Evolutionary conservation across 768 basidiomycete species (phyloP).

Genomic region (Tylopilus rubrobrunneus): DNA sequence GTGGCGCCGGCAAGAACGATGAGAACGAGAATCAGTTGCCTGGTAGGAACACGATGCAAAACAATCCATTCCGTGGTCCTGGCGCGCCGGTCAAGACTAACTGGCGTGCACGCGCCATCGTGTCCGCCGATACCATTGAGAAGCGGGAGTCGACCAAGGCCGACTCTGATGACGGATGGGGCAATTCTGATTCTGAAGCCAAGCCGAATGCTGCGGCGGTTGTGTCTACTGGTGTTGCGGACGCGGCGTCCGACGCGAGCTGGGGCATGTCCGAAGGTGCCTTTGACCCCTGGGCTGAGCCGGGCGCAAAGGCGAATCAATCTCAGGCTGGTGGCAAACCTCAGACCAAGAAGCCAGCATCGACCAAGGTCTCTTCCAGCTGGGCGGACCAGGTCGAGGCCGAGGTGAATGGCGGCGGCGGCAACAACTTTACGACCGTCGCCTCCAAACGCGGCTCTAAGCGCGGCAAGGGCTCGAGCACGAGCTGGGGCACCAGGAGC

Average conservation of each 20-base stretch:
- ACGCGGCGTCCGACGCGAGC: slow-evolving; percentile 16
- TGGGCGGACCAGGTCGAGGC: slow-evolving; percentile 31
- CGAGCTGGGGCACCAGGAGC: slow-evolving; percentile 7
- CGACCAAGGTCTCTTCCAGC: slow-evolving; percentile 2
- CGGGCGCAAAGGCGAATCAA: slow-evolving; percentile 7
- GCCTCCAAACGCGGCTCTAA: slow-evolving; percentile 14
- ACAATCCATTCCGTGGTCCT: slow-evolving; percentile 25
- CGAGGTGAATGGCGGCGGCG: slow-evolving; percentile 1
- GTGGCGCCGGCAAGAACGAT: slow-evolving; percentile 5
- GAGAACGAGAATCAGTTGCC: neutral
- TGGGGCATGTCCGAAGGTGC: slow-evolving; percentile 21
- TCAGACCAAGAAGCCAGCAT: slow-evolving; percentile 6
- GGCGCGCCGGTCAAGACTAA: slow-evolving; percentile 31
- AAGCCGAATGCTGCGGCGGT: slow-evolving; percentile 6
- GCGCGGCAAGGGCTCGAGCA: slow-evolving; percentile 11
- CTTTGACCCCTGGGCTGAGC: slow-evolving; percentile 23
- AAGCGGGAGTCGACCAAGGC: slow-evolving; percentile 16
- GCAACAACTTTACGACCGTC: neutral
- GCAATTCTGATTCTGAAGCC: slow-evolving; percentile 12
- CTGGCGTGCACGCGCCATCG: slow-evolving; percentile 29
- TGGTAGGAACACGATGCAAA: slow-evolving; percentile 1
- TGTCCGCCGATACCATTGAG: slow-evolving; percentile 24
- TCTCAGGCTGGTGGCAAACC: neutral
- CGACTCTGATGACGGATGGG: slow-evolving; percentile 19
- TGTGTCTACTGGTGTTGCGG: neutral